These are phyloP conservation scores for Candida gorgasii DNA, from an alignment of 805 yeast genomes.

Conservation along the genomic window DNA sequence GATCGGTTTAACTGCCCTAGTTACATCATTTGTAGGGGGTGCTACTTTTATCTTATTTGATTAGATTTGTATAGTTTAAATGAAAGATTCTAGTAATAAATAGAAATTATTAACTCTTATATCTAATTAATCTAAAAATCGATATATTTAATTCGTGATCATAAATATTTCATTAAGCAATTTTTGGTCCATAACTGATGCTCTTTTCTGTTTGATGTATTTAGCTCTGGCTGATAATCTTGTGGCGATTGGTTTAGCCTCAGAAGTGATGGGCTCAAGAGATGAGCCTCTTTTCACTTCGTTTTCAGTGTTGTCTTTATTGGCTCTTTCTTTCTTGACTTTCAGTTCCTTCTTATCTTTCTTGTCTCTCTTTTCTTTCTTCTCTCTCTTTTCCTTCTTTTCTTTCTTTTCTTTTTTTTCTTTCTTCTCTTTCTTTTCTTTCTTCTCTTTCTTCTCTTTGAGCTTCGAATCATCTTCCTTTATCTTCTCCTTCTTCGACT, in stretches of 20 bases:
- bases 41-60: conserved; percentile 33
- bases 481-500: neutral
- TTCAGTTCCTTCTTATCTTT: conserved; percentile 25
- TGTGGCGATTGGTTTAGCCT: conserved; percentile 27
- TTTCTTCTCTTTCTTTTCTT: conserved; percentile 20
- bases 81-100: neutral
- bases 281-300: conserved; percentile 6
- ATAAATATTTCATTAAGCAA: conserved; percentile 91
- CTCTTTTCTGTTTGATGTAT: conserved; percentile 88
- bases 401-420: conserved; percentile 22
- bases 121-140: neutral
- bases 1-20: conserved; percentile 32
- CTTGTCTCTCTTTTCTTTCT: conserved; percentile 21
- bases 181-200: conserved; percentile 86
- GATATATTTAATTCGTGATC: conserved; percentile 52
- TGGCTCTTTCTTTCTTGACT: conserved; percentile 15
- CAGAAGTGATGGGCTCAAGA: conserved; percentile 10
- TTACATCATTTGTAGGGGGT: conserved; percentile 47
- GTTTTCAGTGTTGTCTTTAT: conserved; percentile 11
- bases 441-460: conserved; percentile 21
- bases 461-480: conserved; percentile 51
- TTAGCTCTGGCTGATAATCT: conserved; percentile 68
- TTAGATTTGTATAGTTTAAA: conserved; percentile 7
- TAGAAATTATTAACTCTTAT: neutral
- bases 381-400: conserved; percentile 19